A percentile compares a stretch with the other conserved stretches of the same genome.
Conservation (phyloP, 2,329 filamentous ascomycete species). For the Elsinoe batatas region DNA sequence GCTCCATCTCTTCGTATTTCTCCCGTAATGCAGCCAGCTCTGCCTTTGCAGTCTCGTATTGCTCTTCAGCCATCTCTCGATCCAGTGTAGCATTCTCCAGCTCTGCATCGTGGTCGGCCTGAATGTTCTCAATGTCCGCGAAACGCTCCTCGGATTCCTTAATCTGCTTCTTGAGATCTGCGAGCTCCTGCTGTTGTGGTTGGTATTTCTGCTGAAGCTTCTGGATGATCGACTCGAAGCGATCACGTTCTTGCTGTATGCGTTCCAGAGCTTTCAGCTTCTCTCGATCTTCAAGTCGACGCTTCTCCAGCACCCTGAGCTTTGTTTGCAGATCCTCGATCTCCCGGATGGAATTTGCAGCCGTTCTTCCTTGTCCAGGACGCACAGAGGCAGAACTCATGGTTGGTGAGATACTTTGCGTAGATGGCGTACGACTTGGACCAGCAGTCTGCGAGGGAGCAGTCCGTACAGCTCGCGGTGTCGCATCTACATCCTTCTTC, state of each 20-base stretch:
- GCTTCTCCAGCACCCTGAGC: constrained; percentile 76
- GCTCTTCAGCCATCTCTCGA: constrained; percentile 93
- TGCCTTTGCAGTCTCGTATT: constrained; percentile 67
- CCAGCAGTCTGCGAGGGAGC: constrained; percentile 17
- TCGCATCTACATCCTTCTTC: constrained; percentile 3
- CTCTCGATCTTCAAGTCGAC: constrained; percentile 74
- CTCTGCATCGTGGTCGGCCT: constrained; percentile 75
- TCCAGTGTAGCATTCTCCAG: constrained; percentile 84
- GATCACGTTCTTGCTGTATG: constrained; percentile 64
- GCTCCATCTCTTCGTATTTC: constrained; percentile 71
- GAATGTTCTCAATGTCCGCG: constrained; percentile 59
- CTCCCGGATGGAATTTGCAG: constrained; percentile 48
- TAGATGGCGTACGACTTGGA: constrained; percentile 26
- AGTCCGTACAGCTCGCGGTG: neutral
- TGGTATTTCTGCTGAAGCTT: constrained; percentile 86
- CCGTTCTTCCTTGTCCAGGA: constrained; percentile 30
- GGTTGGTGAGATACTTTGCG: constrained; percentile 14
- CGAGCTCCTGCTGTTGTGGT: constrained; percentile 69
- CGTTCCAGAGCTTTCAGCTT: constrained; percentile 70
- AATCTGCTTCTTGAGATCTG: constrained; percentile 63
- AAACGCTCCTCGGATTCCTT: constrained; percentile 65
- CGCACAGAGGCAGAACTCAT: constrained; percentile 6
- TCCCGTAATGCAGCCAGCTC: constrained; percentile 69
- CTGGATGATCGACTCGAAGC: constrained; percentile 75
- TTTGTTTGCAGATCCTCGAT: constrained; percentile 85